A percentile compares a stretch with the other conserved stretches of the same genome.
Conservation (phyloP, 805 yeast species). For the Candida andamanensis region DNA sequence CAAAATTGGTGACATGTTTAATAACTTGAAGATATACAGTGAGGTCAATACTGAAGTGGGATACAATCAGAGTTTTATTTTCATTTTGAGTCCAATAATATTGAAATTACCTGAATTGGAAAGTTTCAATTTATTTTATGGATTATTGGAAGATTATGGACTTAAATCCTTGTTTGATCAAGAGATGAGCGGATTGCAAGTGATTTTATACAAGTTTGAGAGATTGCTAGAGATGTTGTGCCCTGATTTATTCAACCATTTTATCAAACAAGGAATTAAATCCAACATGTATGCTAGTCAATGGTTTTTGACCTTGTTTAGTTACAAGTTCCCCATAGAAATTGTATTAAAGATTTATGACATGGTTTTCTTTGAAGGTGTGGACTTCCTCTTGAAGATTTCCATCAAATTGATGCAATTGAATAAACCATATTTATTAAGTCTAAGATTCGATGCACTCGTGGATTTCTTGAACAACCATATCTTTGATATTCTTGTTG, state of each 20-base stretch:
- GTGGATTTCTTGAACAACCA: constrained; percentile 74
- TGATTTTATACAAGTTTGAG: constrained; percentile 85
- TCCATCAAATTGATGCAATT: constrained; percentile 74
- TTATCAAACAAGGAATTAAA: constrained; percentile 78
- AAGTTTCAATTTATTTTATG: constrained; percentile 74
- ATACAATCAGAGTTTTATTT: constrained; percentile 97
- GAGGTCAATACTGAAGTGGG: constrained; percentile 90
- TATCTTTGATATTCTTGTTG: constrained; percentile 66
- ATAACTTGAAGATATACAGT: constrained; percentile 79
- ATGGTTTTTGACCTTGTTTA: constrained; percentile 94
- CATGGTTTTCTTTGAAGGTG: constrained; percentile 84
- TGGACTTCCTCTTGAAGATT: constrained; percentile 79
- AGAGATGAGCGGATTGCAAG: constrained; percentile 90
- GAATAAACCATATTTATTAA: constrained; percentile 50
- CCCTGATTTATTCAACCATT: constrained; percentile 71
- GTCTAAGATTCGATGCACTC: constrained; percentile 69
- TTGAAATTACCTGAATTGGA: constrained; percentile 80
- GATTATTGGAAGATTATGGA: constrained; percentile 81
- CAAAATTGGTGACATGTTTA: constrained; percentile 59
- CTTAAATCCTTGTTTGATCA: constrained; percentile 74
- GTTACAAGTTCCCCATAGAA: constrained; percentile 88
- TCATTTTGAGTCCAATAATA: constrained; percentile 78
- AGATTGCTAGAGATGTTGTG: constrained; percentile 71
- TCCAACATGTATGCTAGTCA: constrained; percentile 97
- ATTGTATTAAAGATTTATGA: constrained; percentile 87